These are phyloP conservation scores for Xylaria curta DNA, from an alignment of 495 filamentous ascomycete genomes.

Conservation along the genomic window DNA sequence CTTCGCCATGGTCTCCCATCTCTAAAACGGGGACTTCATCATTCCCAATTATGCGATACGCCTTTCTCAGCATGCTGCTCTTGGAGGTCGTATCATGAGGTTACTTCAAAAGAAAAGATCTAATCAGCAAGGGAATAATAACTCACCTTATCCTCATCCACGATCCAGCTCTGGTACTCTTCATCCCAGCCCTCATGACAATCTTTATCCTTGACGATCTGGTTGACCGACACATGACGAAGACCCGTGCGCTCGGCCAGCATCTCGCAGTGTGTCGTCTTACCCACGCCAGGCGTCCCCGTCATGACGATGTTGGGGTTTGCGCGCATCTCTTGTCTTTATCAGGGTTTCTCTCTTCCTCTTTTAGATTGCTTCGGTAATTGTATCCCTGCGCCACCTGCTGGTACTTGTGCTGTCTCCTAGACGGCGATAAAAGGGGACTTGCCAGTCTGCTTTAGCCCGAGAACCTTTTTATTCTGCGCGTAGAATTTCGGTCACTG, in stretches of 20 bases:
- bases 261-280: conserved; percentile 85
- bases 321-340: conserved; percentile 53
- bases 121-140: conserved; percentile 22
- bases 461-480: neutral
- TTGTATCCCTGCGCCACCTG: neutral
- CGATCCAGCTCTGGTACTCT: conserved; percentile 85
- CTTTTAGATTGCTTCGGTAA: conserved; percentile 2
- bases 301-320: conserved; percentile 93
- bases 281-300: conserved; percentile 94
- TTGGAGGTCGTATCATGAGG: neutral
- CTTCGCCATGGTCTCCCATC: neutral
- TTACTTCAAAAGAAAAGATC: conserved; percentile 13
- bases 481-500: neutral
- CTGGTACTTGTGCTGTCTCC: neutral
- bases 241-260: conserved; percentile 69
- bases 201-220: conserved; percentile 81
- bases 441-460: neutral
- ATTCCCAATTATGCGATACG: conserved; percentile 37
- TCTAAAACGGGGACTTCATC: neutral
- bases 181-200: conserved; percentile 88
- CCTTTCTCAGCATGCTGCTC: neutral
- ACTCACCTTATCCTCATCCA: conserved; percentile 93
- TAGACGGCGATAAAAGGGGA: neutral
- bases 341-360: conserved; percentile 2
- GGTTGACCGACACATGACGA: conserved; percentile 85